Evolutionary conservation across 805 yeast genomes (phyloP), one percentile per base, ranked within the genome.

Genomic region (Hanseniaspora lachancei): DNA sequence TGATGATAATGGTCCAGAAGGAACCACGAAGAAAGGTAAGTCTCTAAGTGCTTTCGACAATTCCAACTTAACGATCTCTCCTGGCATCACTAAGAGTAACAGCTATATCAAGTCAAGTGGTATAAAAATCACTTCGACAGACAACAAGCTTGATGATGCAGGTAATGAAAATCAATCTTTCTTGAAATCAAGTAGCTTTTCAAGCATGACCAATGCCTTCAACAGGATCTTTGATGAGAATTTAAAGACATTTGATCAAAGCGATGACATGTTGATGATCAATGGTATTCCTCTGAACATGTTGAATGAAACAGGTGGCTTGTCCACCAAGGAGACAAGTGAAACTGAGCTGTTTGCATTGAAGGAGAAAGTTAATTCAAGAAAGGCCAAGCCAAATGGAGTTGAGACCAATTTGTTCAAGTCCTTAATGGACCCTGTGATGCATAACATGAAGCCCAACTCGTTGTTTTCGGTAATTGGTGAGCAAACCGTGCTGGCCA

Each of bases 241-340:
- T 41, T 2, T 16, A 10, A 41, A 41, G 10, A 15, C 18, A 21
- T 41, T 23, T 4, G 24, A 41, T 21, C 18, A 41, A 56, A 86
- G 86, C 21, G 36, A 20, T 21, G 56, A 56, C 18, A 24, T 82
- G 15, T 70, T 77, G 47, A 82, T 79, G 58, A 81, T 81, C 58
- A 81, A 81, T 60, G 87, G 87, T 58, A 81, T 81, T 51, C 86
- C 87, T 3, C 67, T 81, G 21, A 69, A 82, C 43, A 77, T 86
- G 86, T 73, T 86, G 35, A 89, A 83, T 55, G 87, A 89, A 10
- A 86, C 91, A 0, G 95, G 95, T 5, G 81, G 87, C 58, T 24
- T 55, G n/a, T 55, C 49, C 2, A 49, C 53, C 8, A 49, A 55
- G 23, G 54, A 49, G 20, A 21, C 32, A 1, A 48, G 49, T 15